These are phyloP conservation scores for Climacium dendroides DNA, from an alignment of 225 moss, liverwort and hornwort genomes.

Conservation along the genomic window DNA sequence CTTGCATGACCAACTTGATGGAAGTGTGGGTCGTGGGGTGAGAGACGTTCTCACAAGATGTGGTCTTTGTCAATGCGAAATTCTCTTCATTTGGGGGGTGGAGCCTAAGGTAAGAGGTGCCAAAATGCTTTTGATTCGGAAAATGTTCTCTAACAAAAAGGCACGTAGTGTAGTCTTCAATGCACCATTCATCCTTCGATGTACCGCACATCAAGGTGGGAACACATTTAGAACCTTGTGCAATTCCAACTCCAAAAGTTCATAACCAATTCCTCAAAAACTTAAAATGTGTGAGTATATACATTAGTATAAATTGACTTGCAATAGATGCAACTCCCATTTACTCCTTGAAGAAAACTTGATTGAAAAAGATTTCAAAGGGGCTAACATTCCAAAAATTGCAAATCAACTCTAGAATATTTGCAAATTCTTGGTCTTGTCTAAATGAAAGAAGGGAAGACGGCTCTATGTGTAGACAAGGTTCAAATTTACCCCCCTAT, in stretches of 20 bases:
- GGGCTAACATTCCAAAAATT: neutral
- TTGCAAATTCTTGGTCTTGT: neutral
- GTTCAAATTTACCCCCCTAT: neutral
- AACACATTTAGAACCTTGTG: neutral
- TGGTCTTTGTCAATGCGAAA: neutral
- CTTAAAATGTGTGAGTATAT: too few species aligned
- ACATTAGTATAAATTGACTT: too few species aligned
- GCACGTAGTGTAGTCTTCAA: neutral
- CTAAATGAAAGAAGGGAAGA: too few species aligned
- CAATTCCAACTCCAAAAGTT: neutral
- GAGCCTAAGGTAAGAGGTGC: neutral
- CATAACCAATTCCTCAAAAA: neutral
- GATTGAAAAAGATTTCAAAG: neutral
- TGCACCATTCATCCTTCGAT: neutral
- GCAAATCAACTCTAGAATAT: neutral
- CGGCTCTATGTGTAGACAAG: neutral
- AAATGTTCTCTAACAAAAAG: neutral
- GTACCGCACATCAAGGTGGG: neutral
- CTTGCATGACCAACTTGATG: too few species aligned
- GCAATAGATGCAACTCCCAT: accelerated
- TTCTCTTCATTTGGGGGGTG: neutral
- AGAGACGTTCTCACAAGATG: too few species aligned
- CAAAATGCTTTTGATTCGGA: too few species aligned
- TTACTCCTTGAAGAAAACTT: neutral
- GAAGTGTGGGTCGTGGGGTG: too few species aligned